Evolutionary conservation across 441 rosid genomes (phyloP), one percentile per base, ranked within the genome.

Genomic region (Rhodomyrtus psidioides): DNA sequence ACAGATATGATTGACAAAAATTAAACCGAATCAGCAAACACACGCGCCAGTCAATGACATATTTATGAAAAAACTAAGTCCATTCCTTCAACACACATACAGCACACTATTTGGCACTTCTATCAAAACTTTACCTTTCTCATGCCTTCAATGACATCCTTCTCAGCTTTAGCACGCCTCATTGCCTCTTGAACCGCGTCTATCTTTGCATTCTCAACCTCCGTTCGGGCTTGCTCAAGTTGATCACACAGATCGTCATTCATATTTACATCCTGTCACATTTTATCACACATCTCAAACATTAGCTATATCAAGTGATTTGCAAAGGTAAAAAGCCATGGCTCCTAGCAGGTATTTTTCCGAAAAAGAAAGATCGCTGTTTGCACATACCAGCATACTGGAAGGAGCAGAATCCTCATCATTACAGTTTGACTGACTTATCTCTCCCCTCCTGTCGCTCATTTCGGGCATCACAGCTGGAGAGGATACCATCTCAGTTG

Each of bases 161-260:
- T 94, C 87, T 97, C 97, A 82, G 98, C 95, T 91, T 93, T 92
- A 83, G 89, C 91, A 85, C 93, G 93, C 91, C 93, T 91, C 60
- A 85, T 54, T 84, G 92, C 92, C 93, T 94, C 98, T 85, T 90
- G 92, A 87, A 89, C 89, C 83, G 95, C 97, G 87, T 91, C 95
- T 87, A 59, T 88, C 88, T 90, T 93, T 81, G 92, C 92, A 88
- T 88, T 94, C 82, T 82, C 93, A 87, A 96, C 94, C 84, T 96
- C 98, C 55, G 85, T 86, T 85, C 91, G 90, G 84, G 92, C 94
- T 90, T 87, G 92, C 82, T 89, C 88, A 87, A 94, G 92, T 87
- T 93, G 95, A 89, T 92, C 88, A 59, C 85, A 86, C 49, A 93
- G 89, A 74, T 87, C 88, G 86, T 87, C 94, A 87, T 93, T 94